Base-by-base conservation (phyloP, 1,139 yeast genomes). In the Lodderomyces margitis region DNA sequence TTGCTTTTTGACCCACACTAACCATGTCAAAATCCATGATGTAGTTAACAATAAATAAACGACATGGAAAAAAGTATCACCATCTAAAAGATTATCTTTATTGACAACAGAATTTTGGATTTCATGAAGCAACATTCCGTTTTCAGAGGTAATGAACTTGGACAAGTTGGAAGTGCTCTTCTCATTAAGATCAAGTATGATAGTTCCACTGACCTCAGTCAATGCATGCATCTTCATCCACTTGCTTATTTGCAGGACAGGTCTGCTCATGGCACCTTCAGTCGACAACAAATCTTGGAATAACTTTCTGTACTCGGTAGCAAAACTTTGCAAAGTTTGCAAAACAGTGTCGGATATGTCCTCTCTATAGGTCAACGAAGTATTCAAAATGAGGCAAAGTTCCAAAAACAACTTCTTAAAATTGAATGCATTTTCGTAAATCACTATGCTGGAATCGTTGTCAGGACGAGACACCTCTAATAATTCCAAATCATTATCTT, bases 381-480 rank as follows among this genome's bases (percentile, higher is more conserved):
- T 81, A 55, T 83, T 83, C 47, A 84, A 63, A 1, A 77, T 66
- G 40, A 72, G 68, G 46, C 87, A 75, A 6, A 80, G 58, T 42
- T 72, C 71, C 43, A 65, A 63, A 46, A 83, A 74, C 35, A 83
- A 66, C 19, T 61, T 58, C 48, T 77, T 75, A 55, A 84, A 82
- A 27, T 74, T 78, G 20, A 70, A 54, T 2, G 84, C 80, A 43
- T 78, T 75, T 49, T 74, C 74, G 53, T 74, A 77, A 20, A 68
- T 46, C 4, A 46, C 40, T 14, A 37, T 34, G 12, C 32, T 46
- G 4, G 47, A 42, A 5, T 36, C 43, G 6, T 38, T 20, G n/a
- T 34, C 40, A 19, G 30, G 21, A 21, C 19, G 37, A 9, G 20
- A 21, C 3, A 7, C 12, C 19, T 24, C 27, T 7, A 38, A 19